Percentiles rank a stretch among this genome's conserved stretches.
These are phyloP conservation scores for Neofusicoccum cordaticola DNA, from an alignment of 2,329 filamentous ascomycete genomes.

Conservation along the genomic window DNA sequence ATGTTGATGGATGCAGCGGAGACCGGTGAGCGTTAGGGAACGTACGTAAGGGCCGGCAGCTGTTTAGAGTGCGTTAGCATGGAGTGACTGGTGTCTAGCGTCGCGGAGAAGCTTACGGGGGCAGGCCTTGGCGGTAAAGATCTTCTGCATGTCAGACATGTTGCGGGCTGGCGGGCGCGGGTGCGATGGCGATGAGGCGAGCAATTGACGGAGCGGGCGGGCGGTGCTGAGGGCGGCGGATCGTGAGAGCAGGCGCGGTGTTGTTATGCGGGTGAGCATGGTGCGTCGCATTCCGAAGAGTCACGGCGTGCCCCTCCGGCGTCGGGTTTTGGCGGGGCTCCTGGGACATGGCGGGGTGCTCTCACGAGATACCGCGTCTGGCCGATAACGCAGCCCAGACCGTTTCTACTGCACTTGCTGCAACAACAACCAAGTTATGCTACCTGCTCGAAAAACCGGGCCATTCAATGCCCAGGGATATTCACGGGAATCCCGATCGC, in stretches of 20 bases:
- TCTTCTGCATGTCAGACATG: constrained; percentile 46
- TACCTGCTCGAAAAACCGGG: neutral
- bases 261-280: constrained; percentile 7
- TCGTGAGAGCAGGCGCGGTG: constrained; percentile 6
- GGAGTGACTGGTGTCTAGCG: neutral
- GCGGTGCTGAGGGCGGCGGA: neutral
- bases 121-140: constrained; percentile 41
- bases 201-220: constrained; percentile 1
- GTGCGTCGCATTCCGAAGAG: neutral
- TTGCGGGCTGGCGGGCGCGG: constrained; percentile 18
- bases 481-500: neutral
- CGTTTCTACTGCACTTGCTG: neutral
- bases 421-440: neutral
- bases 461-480: neutral
- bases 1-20: neutral
- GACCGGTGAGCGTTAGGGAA: neutral
- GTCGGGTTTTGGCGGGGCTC: neutral
- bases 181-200: neutral
- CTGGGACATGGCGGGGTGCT: neutral
- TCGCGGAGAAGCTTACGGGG: constrained; percentile 35
- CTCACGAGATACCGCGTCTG: neutral
- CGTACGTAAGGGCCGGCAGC: constrained; percentile 45
- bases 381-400: neutral
- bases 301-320: neutral
- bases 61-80: constrained; percentile 23